Evolutionary conservation across 2,329 filamentous ascomycete species (phyloP).

Genomic region (Xylaria sp.): DNA sequence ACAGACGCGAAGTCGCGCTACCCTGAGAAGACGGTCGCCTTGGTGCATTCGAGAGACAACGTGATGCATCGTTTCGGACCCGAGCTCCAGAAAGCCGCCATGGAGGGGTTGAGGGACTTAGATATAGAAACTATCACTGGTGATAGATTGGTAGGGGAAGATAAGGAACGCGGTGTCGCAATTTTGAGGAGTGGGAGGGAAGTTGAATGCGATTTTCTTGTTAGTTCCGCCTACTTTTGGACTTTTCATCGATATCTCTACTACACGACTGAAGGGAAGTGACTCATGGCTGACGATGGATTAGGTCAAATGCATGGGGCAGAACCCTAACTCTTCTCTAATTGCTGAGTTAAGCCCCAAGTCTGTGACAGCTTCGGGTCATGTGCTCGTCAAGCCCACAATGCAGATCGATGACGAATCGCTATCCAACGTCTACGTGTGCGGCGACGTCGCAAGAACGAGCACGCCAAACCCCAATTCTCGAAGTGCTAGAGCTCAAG

Average conservation of each 20-base stretch:
- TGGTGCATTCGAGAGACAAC: constrained; percentile 66
- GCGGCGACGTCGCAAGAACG: constrained; percentile 71
- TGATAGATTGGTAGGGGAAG: constrained; percentile 56
- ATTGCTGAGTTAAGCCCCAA: constrained; percentile 56
- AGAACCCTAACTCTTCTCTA: constrained; percentile 64
- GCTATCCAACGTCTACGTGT: constrained; percentile 66
- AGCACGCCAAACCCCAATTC: constrained; percentile 63
- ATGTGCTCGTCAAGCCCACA: constrained; percentile 64
- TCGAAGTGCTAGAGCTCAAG: constrained; percentile 64
- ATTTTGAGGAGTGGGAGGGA: constrained; percentile 57
- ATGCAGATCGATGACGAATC: constrained; percentile 64
- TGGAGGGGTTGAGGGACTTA: constrained; percentile 56
- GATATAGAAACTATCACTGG: constrained; percentile 62
- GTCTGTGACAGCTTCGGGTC: constrained; percentile 58
- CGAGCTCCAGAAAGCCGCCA: constrained; percentile 53
- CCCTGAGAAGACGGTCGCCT: constrained; percentile 64
- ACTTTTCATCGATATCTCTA: neutral
- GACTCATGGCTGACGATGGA: constrained; percentile 20
- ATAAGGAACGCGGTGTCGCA: constrained; percentile 52
- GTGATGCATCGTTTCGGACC: constrained; percentile 65
- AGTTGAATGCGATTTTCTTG: constrained; percentile 62
- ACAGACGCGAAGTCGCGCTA: constrained; percentile 67
- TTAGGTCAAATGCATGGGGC: constrained; percentile 69
- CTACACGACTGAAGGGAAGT: neutral
- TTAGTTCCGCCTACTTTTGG: constrained; percentile 46